Evolutionary conservation across 352 stramenopile genomes (phyloP).

Genomic region (Globisporangium alternatum): DNA sequence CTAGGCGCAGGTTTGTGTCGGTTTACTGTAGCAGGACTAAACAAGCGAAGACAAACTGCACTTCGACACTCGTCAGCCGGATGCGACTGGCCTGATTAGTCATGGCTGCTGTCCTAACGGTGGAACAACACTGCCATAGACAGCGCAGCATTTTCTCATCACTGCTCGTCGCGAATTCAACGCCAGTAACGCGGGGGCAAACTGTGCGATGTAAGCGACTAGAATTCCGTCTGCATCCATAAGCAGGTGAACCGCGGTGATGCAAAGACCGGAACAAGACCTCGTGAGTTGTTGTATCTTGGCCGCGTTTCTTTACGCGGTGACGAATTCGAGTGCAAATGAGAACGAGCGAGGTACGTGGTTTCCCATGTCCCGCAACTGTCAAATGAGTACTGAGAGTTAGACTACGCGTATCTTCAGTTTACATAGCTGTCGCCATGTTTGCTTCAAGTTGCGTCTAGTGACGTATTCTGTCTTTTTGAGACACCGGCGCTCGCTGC

Average conservation of each 20-base stretch:
- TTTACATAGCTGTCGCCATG: no score
- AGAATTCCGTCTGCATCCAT: neutral
- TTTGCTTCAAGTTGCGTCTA: neutral
- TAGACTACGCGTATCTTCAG: neutral
- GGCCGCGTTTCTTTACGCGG: neutral
- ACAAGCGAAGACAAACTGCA: no score
- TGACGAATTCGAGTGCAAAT: neutral
- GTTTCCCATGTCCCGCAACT: no score
- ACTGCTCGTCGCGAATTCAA: neutral
- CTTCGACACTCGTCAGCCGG: neutral
- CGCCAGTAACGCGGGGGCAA: neutral
- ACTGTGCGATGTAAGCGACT: constrained; percentile 1
- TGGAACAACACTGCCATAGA: no score
- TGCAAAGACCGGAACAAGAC: no score
- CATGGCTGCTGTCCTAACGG: neutral
- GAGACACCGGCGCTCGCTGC: neutral
- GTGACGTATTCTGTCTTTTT: neutral
- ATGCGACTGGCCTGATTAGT: neutral
- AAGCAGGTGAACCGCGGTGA: neutral
- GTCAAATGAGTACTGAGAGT: no score
- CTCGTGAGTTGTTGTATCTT: no score
- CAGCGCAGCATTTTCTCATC: neutral
- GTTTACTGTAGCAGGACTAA: no score
- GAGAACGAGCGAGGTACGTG: no score
- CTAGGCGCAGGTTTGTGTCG: no score